phyloP scores from a whole-genome alignment of 163 green algal genomes.

The Chloromonas sp. region DNA sequence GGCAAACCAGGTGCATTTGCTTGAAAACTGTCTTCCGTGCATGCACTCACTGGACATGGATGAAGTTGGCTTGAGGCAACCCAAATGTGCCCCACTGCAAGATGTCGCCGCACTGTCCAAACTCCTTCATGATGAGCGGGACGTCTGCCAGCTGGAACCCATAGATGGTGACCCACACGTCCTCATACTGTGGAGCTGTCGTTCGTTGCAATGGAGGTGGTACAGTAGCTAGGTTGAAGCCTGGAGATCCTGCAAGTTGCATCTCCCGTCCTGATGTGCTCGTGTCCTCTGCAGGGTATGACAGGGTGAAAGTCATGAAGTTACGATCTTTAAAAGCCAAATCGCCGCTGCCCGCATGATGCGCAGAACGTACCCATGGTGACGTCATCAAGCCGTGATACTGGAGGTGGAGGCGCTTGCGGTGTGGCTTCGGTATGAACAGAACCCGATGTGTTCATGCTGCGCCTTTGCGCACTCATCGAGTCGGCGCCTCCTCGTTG shows the following conservation, averaged over 20 bases:
- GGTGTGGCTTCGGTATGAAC: slow-evolving; percentile 34
- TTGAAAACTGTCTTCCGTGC: too few species aligned
- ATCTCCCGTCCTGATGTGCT: slow-evolving; percentile 2
- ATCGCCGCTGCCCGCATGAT: too few species aligned
- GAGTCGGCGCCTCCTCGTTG: slow-evolving; percentile 6
- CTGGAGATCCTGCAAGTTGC: background rate
- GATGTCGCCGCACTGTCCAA: slow-evolving; percentile 67
- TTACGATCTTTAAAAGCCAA: too few species aligned
- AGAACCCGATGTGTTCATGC: slow-evolving; percentile 18
- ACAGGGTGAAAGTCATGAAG: background rate
- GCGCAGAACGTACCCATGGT: slow-evolving; percentile 11
- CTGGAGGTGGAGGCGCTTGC: slow-evolving; percentile 21
- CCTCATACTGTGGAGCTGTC: slow-evolving; percentile 28
- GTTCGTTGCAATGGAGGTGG: background rate
- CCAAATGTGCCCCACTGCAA: slow-evolving; percentile 66
- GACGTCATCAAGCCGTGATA: slow-evolving; percentile 26
- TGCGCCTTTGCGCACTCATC: slow-evolving; percentile 24
- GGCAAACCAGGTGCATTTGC: too few species aligned
- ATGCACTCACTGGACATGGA: slow-evolving; percentile 39
- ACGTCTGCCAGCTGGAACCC: slow-evolving; percentile 57
- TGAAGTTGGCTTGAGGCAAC: slow-evolving; percentile 63
- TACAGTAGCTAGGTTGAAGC: background rate
- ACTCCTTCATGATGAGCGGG: slow-evolving; percentile 35
- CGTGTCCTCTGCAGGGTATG: slow-evolving; percentile 10
- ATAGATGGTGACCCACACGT: slow-evolving; percentile 74